Evolutionary conservation across 768 basidiomycete species (phyloP).

Genomic region (Rhodotorula paludigena): DNA sequence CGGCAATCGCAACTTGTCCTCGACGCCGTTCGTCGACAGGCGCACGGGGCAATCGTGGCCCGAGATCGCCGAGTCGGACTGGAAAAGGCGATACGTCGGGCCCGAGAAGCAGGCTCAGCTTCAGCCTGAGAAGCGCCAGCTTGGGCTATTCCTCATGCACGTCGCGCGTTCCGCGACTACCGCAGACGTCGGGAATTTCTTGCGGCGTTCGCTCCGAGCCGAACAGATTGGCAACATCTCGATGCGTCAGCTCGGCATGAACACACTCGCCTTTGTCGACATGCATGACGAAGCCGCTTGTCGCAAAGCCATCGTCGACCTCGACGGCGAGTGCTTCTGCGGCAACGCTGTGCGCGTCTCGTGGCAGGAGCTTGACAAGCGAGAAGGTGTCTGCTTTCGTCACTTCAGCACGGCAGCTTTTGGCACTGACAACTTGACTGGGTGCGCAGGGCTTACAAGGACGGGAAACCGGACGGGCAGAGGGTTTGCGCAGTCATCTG

Average conservation of each 20-base stretch:
- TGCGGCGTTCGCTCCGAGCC: not conserved
- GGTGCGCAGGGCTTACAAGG: no score
- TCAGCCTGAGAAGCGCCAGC: not conserved
- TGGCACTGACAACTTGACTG: no score
- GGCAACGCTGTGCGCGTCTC: not conserved
- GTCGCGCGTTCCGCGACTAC: not conserved
- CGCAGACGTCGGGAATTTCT: not conserved
- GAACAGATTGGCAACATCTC: not conserved
- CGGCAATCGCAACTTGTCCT: not conserved
- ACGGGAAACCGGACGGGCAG: no score
- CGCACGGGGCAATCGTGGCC: not conserved
- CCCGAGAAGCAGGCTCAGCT: not conserved
- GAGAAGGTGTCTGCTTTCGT: not conserved
- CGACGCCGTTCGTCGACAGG: not conserved
- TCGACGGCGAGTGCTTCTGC: not conserved
- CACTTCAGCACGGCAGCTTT: no score
- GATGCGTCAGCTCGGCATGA: not conserved
- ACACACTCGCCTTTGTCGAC: not conserved
- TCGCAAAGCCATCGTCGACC: not conserved
- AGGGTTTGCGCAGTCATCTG: no score
- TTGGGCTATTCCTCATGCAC: not conserved
- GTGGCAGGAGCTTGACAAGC: not conserved
- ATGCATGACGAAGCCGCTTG: not conserved
- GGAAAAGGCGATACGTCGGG: not conserved
- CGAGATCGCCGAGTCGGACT: not conserved